Base-by-base conservation (phyloP, 805 yeast genomes). In the Myxozyma nipponensis region DNA sequence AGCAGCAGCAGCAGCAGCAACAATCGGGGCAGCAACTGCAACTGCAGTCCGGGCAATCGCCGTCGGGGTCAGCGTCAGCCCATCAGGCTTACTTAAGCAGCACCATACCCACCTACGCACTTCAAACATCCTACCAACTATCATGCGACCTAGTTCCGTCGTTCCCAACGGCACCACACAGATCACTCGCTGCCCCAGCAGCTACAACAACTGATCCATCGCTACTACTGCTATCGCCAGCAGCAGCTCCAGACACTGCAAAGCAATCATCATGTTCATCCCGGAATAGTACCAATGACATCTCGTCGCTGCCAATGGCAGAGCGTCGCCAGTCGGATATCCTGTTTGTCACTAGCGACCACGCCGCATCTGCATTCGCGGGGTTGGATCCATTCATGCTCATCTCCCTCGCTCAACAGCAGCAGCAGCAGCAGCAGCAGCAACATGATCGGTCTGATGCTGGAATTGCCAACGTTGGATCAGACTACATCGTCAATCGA, bases 81-180 rank as follows among this genome's bases (percentile, higher is more conserved):
- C n/a, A n/a, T n/a, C n/a, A n/a, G n/a, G n/a, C n/a, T n/a, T n/a
- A n/a, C n/a, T 28, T 13, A 28, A 9, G 13, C 32, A 28, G 7
- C 32, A 28, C 13, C 32, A 9, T 13, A 13, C 7, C 32, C 13
- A 9, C 32, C 13, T 28, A 28, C 32, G 32, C 7, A 13, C 13
- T 28, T 28, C 32, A 28, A 28, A 13, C 32, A 28, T 13, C 7
- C 32, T 13, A 7, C 13, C 32, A 28, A 13, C 37, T 10, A 45
- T 40, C 36, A 30, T 35, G 47, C 41, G 39, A 3, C 54, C n/a
- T 43, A 37, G 37, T 49, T 22, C 36, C 44, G 25, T 23, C 18
- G 10, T 35, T 34, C 28, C 36, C 47, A 34, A 15, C 45, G n/a
- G 23, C 37, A 13, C 38, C 18, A 9, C 39, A 22, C 7, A 10